phyloP scores from a whole-genome alignment of 352 stramenopile species.

The Phytopythium helicoides region DNA sequence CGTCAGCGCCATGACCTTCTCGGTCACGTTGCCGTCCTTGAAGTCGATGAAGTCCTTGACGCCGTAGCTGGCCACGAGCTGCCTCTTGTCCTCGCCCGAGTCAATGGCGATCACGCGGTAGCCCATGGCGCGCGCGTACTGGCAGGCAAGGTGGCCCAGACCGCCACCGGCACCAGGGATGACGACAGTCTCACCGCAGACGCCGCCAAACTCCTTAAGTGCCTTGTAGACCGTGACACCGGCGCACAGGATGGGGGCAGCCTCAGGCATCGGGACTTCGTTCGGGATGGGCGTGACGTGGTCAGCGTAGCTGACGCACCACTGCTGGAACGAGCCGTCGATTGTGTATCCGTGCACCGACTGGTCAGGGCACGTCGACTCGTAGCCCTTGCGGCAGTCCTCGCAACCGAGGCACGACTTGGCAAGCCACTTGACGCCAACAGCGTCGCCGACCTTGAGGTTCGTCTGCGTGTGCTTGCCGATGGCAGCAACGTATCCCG shows the following conservation, averaged over 20 bases:
- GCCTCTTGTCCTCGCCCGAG: slow-evolving; percentile 53
- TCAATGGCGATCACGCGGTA: slow-evolving; percentile 75
- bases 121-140: slow-evolving; percentile 67
- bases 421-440: slow-evolving; percentile 46
- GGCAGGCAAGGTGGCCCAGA: slow-evolving; percentile 74
- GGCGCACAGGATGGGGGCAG: slow-evolving; percentile 77
- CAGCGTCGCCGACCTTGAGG: slow-evolving; percentile 41
- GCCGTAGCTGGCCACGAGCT: slow-evolving; percentile 60
- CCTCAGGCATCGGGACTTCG: slow-evolving; percentile 33
- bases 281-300: slow-evolving; percentile 75
- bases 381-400: slow-evolving; percentile 50
- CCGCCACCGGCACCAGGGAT: slow-evolving; percentile 63
- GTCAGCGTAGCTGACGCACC: slow-evolving; percentile 68
- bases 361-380: slow-evolving; percentile 34
- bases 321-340: slow-evolving; percentile 56
- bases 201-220: slow-evolving; percentile 50
- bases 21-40: slow-evolving; percentile 49
- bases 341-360: slow-evolving; percentile 35
- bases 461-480: slow-evolving; percentile 32
- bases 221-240: slow-evolving; percentile 84
- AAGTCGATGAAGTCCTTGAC: slow-evolving; percentile 72
- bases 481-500: slow-evolving; percentile 42
- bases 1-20: slow-evolving; percentile 40
- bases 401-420: slow-evolving; percentile 44
- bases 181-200: slow-evolving; percentile 42